These are phyloP conservation scores for Colletotrichum tamarilloi DNA, from an alignment of 2,329 filamentous ascomycete species.

Conservation along the genomic window DNA sequence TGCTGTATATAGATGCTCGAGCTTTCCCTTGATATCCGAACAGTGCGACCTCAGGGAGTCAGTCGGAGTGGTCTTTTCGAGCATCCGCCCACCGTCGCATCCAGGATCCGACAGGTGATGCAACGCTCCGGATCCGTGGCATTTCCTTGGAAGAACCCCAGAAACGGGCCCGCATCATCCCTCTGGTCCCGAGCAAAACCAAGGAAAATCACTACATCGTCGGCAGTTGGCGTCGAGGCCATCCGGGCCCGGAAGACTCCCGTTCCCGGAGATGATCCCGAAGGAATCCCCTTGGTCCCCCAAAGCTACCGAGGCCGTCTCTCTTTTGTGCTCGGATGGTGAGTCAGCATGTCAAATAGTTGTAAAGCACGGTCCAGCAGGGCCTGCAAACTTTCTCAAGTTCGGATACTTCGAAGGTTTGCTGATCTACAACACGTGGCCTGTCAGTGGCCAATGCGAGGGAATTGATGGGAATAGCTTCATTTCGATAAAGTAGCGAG, in stretches of 20 bases:
- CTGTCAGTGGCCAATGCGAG: not conserved
- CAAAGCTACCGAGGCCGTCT: not conserved
- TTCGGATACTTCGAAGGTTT: not conserved
- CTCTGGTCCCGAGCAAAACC: not conserved
- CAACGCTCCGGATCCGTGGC: not conserved
- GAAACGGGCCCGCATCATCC: not conserved
- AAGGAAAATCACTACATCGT: not conserved
- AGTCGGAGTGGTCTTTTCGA: not conserved
- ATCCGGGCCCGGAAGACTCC: not conserved
- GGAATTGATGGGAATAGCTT: not conserved
- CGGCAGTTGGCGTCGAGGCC: not conserved
- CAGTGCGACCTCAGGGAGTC: not conserved
- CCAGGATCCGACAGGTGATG: not conserved
- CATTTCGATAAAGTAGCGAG: not conserved
- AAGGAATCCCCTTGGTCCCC: not conserved
- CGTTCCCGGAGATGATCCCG: not conserved
- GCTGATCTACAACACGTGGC: not conserved
- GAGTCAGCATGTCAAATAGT: not conserved
- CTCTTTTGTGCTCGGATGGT: not conserved
- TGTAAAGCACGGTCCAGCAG: not conserved
- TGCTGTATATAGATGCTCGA: not conserved
- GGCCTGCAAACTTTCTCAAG: not conserved
- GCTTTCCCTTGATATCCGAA: not conserved
- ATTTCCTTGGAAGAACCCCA: not conserved
- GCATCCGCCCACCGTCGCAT: not conserved